Base-by-base conservation (phyloP, 2,329 filamentous ascomycete species). In the Botrytis aclada region DNA sequence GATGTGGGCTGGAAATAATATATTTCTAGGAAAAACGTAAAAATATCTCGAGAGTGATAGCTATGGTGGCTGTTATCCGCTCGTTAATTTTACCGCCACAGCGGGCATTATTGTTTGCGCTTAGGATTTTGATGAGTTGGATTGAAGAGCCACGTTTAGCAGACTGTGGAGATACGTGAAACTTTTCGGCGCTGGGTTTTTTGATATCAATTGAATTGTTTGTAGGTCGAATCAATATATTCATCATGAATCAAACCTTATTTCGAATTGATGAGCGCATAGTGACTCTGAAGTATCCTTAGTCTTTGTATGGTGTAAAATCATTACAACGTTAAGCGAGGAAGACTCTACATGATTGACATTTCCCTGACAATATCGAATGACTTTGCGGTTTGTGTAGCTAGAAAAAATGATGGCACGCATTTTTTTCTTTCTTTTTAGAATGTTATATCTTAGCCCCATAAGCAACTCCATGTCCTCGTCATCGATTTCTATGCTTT, bases 1-100 rank as follows among this genome's bases (percentile, higher is more conserved):
- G 14, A 29, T n/a, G 14, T 0, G 5, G 14, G 1, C 16, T 56
- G 2, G 18, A 9, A 29, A 16, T 29, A 7, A 1, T 0, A 18
- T 29, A 29, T 25, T 51, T 54, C n/a, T 29, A 14, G 25, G 0
- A 54, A 29, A 29, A 54, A 16, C 14, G 22, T 18, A 56, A 56
- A 6, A 29, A 29, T 18, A 7, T 16, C 6, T 18, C n/a, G 4
- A 56, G 5, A 29, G n/a, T 56, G 25, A 3, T 7, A 16, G 7
- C 3, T 51, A 2, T 4, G 22, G 45, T 51, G 25, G 25, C 12
- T 29, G 3, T 18, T 29, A 56, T 18, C n/a, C 51, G n/a, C 51
- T 29, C 4, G n/a, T 29, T 51, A 16, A 7, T 7, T n/a, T 56
- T 56, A n/a, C 51, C n/a, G 51, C 51, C 51, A 4, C 12, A 6